Evolutionary conservation across 306 rosid species (phyloP).

Genomic region (Malus orientalis): DNA sequence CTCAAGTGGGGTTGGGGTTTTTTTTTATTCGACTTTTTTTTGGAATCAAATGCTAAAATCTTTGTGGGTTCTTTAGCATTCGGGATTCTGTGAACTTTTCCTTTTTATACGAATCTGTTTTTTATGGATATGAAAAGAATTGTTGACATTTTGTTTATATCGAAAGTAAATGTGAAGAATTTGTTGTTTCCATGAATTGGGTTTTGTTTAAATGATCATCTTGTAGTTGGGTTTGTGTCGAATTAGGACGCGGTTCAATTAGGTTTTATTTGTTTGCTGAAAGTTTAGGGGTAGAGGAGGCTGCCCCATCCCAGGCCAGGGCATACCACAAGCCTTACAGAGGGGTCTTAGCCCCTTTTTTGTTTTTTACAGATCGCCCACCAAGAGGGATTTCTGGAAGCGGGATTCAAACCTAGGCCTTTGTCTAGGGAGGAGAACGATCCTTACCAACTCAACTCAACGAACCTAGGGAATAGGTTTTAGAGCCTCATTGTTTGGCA

Average conservation of each 20-base stretch:
- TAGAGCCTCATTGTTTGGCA: background rate
- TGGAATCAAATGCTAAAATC: background rate
- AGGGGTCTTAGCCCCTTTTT: no score
- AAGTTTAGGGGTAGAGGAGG: no score
- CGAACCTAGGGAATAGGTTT: background rate
- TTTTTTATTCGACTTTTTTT: background rate
- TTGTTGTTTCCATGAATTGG: background rate
- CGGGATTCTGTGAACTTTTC: background rate
- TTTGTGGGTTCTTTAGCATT: background rate
- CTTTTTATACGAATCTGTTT: background rate
- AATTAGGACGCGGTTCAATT: background rate
- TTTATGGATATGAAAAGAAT: background rate
- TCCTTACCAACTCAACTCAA: no score
- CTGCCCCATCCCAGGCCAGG: no score
- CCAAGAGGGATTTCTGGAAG: no score
- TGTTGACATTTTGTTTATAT: background rate
- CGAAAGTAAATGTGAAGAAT: background rate
- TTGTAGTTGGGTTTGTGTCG: background rate
- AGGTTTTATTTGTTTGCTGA: background rate
- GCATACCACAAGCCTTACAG: no score
- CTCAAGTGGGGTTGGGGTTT: slow-evolving; percentile 10
- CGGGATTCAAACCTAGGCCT: no score
- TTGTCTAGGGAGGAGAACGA: no score
- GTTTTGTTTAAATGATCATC: background rate
- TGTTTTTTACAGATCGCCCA: no score